Evolutionary conservation across 1,284 basidiomycete species (phyloP).

Genomic region (Marasmius tenuissimus): DNA sequence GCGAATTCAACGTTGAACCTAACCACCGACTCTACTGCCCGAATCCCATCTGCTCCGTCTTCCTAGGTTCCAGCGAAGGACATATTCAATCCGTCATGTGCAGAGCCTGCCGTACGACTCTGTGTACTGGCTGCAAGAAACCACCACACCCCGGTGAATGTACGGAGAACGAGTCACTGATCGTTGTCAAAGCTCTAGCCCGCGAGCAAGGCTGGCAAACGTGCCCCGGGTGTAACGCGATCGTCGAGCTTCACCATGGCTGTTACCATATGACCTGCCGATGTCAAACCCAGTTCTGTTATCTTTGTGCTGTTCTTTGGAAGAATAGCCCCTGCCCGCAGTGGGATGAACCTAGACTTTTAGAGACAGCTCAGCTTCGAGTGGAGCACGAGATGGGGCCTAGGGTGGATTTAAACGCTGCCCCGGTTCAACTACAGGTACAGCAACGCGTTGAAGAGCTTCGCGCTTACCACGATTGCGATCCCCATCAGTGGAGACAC

Average conservation of each 20-base stretch:
- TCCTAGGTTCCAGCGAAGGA: conserved; percentile 41
- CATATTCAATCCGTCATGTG: conserved; percentile 26
- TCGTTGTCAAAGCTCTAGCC: conserved; percentile 42
- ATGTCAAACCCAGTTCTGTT: conserved; percentile 49
- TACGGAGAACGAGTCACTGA: conserved; percentile 32
- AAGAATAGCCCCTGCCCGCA: conserved; percentile 52
- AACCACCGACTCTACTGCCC: conserved; percentile 40
- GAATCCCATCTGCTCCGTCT: conserved; percentile 44
- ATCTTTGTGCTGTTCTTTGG: conserved; percentile 53
- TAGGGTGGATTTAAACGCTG: conserved; percentile 21
- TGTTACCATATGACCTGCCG: conserved; percentile 54
- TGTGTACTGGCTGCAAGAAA: conserved; percentile 47
- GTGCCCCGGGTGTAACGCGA: conserved; percentile 42
- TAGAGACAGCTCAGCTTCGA: conserved; percentile 33
- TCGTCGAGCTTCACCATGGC: conserved; percentile 46
- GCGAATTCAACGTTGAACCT: conserved; percentile 36
- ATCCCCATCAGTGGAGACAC: conserved; percentile 36
- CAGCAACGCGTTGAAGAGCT: conserved; percentile 34
- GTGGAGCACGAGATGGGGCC: conserved; percentile 36
- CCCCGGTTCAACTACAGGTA: conserved; percentile 28
- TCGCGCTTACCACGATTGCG: conserved; percentile 45
- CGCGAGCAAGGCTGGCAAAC: conserved; percentile 45
- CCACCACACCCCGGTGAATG: conserved; percentile 34
- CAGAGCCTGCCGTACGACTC: conserved; percentile 31
- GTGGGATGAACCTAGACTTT: conserved; percentile 50